These are phyloP conservation scores for Nothophaeocryptopus gaeumannii DNA, from an alignment of 2,329 filamentous ascomycete genomes.

Conservation along the genomic window DNA sequence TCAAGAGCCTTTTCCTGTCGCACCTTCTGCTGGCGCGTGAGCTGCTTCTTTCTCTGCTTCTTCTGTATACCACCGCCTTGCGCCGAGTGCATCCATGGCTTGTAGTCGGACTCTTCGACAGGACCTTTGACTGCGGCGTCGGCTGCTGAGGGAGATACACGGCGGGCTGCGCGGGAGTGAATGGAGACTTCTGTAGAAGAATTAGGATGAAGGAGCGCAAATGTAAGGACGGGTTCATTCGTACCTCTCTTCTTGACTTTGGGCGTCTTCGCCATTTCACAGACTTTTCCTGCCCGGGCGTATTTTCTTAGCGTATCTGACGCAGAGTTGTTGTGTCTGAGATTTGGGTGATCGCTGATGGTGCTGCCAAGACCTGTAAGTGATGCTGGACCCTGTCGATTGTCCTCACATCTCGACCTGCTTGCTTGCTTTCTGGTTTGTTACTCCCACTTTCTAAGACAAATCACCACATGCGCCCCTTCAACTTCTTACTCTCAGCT, in stretches of 20 bases:
- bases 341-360: neutral
- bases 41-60: conserved; percentile 58
- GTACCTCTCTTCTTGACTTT: conserved; percentile 47
- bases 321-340: neutral
- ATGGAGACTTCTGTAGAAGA: conserved; percentile 56
- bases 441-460: conserved; percentile 1
- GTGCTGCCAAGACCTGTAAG: conserved; percentile 10
- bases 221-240: neutral
- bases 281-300: neutral
- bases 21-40: conserved; percentile 53
- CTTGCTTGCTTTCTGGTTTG: no score
- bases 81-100: conserved; percentile 66
- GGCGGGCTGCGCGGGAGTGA: conserved; percentile 72
- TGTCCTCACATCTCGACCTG: no score
- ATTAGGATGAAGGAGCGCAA: neutral
- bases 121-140: conserved; percentile 44
- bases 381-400: neutral
- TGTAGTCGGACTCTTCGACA: conserved; percentile 47
- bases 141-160: conserved; percentile 62
- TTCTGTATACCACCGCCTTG: conserved; percentile 69
- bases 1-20: conserved; percentile 56
- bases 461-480: conserved; percentile 3
- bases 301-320: neutral
- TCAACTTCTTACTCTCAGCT: neutral
- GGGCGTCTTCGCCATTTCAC: conserved; percentile 45